phyloP scores from a whole-genome alignment of 1,284 basidiomycete genomes.

The Fomitopsis schrenkii region DNA sequence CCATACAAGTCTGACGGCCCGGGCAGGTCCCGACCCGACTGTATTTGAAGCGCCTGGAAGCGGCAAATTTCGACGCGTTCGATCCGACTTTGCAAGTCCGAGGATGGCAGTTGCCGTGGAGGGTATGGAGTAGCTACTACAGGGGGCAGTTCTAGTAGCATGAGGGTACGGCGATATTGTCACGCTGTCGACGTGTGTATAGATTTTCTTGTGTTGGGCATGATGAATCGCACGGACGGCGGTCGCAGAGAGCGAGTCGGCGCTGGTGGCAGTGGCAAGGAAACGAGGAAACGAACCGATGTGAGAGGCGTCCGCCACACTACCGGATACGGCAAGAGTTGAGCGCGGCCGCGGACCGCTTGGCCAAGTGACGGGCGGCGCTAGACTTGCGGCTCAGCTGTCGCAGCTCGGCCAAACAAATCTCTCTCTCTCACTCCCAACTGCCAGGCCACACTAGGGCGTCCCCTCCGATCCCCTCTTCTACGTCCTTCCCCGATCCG shows the following conservation, averaged over 20 bases:
- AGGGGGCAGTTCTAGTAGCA: constrained; percentile 47
- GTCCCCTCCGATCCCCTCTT: constrained; percentile 7
- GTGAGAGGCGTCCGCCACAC: constrained; percentile 2
- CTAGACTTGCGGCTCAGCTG: constrained; percentile 6
- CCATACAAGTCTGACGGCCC: constrained; percentile 1
- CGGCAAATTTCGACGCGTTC: constrained; percentile 82
- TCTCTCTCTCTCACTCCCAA: constrained; percentile 5
- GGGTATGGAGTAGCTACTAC: constrained; percentile 76
- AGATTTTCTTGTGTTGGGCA: neutral
- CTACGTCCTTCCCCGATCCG: neutral
- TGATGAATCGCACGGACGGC: too few relatives aligned
- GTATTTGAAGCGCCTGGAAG: constrained; percentile 74
- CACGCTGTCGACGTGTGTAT: neutral
- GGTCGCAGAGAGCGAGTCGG: too few relatives aligned
- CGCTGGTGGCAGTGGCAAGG: neutral
- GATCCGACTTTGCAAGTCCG: constrained; percentile 62
- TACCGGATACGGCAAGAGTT: constrained; percentile 21
- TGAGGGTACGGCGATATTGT: neutral
- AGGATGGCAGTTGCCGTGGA: constrained; percentile 86
- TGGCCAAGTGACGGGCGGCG: constrained; percentile 1
- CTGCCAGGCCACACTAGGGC: neutral
- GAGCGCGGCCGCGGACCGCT: constrained; percentile 1
- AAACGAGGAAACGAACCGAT: neutral
- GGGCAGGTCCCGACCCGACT: constrained; percentile 69
- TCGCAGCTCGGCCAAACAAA: constrained; percentile 15